These are phyloP conservation scores for Peniophora sp. DNA, from an alignment of 1,284 basidiomycete species.

Conservation along the genomic window DNA sequence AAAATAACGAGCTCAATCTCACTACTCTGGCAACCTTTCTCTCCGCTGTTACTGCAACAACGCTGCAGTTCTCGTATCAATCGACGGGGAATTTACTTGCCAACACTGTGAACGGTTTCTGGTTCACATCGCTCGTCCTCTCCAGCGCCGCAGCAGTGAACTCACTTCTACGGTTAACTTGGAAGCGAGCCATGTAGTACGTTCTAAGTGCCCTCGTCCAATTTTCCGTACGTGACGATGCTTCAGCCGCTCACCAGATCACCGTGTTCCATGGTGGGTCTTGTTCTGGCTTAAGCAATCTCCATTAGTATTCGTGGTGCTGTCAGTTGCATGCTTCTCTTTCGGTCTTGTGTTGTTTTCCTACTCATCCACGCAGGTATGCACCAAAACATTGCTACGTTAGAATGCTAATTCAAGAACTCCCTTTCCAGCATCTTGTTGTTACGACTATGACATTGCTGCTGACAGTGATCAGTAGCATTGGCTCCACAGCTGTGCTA, in stretches of 20 bases:
- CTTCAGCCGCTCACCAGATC: constrained; percentile 44
- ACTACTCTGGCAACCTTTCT: constrained; percentile 75
- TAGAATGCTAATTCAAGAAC: constrained; percentile 2
- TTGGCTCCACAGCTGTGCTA: constrained; percentile 68
- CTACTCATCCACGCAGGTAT: constrained; percentile 58
- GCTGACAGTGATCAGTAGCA: constrained; percentile 65
- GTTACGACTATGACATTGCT: constrained; percentile 66
- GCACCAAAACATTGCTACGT: constrained; percentile 10
- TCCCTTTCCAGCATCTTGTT: constrained; percentile 35
- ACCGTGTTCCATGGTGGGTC: constrained; percentile 73
- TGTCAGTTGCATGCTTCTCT: constrained; percentile 67
- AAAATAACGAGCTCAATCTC: constrained; percentile 59
- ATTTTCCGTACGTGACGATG: constrained; percentile 3
- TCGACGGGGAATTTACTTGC: constrained; percentile 23
- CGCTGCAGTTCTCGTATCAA: constrained; percentile 57
- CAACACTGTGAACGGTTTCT: constrained; percentile 59
- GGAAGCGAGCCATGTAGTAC: constrained; percentile 76
- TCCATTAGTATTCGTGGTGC: constrained; percentile 63
- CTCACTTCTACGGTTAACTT: constrained; percentile 61
- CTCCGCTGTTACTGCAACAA: constrained; percentile 67
- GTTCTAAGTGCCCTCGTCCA: constrained; percentile 21
- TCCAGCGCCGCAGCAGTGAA: constrained; percentile 74
- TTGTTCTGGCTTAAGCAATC: constrained; percentile 74
- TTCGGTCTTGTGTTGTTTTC: constrained; percentile 60
- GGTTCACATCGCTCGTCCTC: constrained; percentile 70